Percentiles rank a stretch among this genome's conserved stretches.
Conservation (phyloP, 305 asterid species). For the Solanum chacoense region DNA sequence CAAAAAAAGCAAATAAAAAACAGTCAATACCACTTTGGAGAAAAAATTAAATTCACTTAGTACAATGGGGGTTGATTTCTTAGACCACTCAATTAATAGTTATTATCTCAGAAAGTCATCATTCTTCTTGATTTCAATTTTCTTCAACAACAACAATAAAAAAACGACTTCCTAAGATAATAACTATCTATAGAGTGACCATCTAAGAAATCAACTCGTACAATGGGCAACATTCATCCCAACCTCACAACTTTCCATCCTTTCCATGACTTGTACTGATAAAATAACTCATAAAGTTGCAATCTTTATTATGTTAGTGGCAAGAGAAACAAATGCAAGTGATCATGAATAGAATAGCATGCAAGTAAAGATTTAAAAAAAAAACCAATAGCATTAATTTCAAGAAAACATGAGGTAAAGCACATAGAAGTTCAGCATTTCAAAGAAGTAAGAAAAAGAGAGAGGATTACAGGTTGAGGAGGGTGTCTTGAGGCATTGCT, state of each 20-base stretch:
- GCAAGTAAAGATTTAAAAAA: not conserved
- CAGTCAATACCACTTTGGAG: not conserved
- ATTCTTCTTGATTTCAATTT: not conserved
- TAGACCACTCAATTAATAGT: not conserved
- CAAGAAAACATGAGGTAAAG: not conserved
- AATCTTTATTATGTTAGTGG: not conserved
- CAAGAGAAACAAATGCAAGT: not conserved
- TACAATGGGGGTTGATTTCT: not conserved
- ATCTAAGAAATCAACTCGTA: not conserved
- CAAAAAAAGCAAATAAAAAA: not conserved
- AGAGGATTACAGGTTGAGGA: slow-evolving; percentile 30
- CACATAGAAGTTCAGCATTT: not conserved
- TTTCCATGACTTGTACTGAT: slow-evolving; percentile 43
- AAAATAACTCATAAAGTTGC: slow-evolving; percentile 21
- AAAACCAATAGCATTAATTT: not conserved
- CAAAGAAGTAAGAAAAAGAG: not conserved
- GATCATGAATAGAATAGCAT: not conserved
- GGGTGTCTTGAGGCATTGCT: slow-evolving; percentile 16
- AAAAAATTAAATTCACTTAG: not conserved
- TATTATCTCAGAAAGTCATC: not conserved
- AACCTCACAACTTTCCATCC: not conserved
- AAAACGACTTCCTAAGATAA: not conserved
- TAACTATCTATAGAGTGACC: not conserved
- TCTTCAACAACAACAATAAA: not conserved
- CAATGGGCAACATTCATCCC: not conserved